phyloP scores from a whole-genome alignment of 2,329 filamentous ascomycete genomes.

The Aspergillus intermedius region DNA sequence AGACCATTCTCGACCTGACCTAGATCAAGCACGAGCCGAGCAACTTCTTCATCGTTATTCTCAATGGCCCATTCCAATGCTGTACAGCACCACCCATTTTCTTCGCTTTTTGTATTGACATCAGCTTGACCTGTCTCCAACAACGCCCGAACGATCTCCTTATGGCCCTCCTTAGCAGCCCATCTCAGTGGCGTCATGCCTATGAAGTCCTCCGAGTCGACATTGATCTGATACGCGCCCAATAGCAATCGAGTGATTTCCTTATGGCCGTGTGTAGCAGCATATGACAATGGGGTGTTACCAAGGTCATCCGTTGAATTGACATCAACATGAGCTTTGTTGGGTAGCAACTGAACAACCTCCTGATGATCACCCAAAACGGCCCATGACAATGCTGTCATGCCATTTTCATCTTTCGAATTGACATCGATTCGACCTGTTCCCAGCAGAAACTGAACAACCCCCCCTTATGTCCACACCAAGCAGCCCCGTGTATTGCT shows the following conservation, averaged over 20 bases:
- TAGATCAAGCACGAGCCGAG: slow-evolving; percentile 3
- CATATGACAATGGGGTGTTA: slow-evolving; percentile 9
- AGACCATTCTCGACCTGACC: no score
- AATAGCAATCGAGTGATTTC: slow-evolving; percentile 15
- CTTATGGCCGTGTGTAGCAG: slow-evolving; percentile 14
- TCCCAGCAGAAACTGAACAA: slow-evolving; percentile 13
- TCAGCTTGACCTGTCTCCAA: neutral
- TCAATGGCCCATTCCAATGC: neutral
- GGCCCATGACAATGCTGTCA: neutral
- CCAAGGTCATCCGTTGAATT: slow-evolving; percentile 6
- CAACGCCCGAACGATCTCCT: neutral
- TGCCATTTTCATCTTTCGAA: neutral
- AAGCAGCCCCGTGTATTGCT: slow-evolving; percentile 18
- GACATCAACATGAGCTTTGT: slow-evolving; percentile 3
- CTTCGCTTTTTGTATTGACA: neutral
- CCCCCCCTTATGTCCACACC: slow-evolving; percentile 12
- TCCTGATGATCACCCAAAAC: neutral
- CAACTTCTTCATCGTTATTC: slow-evolving; percentile 7
- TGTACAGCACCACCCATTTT: neutral
- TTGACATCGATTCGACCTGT: neutral
- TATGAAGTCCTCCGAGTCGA: slow-evolving; percentile 8
- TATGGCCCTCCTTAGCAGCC: slow-evolving; percentile 10
- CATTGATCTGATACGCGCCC: slow-evolving; percentile 6
- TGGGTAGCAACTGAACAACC: neutral
- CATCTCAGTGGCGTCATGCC: slow-evolving; percentile 10